Conservation (phyloP, 352 stramenopile species). For the Phytophthora quininea region DNA sequence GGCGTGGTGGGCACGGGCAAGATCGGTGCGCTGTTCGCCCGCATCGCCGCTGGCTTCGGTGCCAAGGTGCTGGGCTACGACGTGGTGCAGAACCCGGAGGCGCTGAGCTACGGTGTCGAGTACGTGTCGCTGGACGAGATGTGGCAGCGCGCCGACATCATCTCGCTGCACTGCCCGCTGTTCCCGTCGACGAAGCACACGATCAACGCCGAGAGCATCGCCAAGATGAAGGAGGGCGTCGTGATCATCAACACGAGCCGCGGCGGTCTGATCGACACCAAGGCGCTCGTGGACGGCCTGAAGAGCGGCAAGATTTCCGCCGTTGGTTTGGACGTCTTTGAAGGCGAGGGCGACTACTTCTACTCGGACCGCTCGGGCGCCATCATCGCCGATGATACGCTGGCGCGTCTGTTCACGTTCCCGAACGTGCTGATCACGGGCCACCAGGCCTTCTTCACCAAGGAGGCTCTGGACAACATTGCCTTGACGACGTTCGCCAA, state of each 20-base stretch:
- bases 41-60: constrained; percentile 32
- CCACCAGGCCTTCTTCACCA: constrained; percentile 77
- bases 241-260: constrained; percentile 90
- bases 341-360: constrained; percentile 72
- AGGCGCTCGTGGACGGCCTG: constrained; percentile 74
- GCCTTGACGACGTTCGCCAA: constrained; percentile 73
- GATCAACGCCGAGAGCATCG: constrained; percentile 76
- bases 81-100: constrained; percentile 49
- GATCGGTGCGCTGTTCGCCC: constrained; percentile 39
- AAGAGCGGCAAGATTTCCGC: constrained; percentile 71
- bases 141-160: constrained; percentile 71
- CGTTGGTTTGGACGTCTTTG: constrained; percentile 85
- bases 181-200: constrained; percentile 80
- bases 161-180: constrained; percentile 83
- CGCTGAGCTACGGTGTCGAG: constrained; percentile 20
- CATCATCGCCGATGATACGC: constrained; percentile 57
- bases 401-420: constrained; percentile 71
- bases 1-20: constrained; percentile 54
- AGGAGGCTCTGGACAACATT: constrained; percentile 70
- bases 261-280: constrained; percentile 82
- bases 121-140: constrained; percentile 53
- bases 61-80: constrained; percentile 66
- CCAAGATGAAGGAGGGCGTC: constrained; percentile 84
- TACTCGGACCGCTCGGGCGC: constrained; percentile 66
- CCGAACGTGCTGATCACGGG: constrained; percentile 76